These are phyloP conservation scores for Salvia rosmarinus DNA, from an alignment of 257 asterid genomes.

Conservation along the genomic window DNA sequence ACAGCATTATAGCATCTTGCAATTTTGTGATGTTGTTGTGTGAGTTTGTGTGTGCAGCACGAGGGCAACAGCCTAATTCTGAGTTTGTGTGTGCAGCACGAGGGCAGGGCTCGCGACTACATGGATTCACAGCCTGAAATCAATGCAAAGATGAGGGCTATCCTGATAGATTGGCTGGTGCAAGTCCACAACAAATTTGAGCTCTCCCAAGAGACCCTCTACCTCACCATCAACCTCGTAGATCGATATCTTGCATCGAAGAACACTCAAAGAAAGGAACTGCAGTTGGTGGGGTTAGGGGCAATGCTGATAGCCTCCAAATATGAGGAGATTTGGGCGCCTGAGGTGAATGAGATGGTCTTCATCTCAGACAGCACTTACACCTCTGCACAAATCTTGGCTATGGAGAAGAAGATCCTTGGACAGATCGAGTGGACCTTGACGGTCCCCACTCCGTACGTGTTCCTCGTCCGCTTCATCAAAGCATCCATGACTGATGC, in stretches of 20 bases:
- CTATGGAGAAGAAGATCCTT: slow-evolving; percentile 78
- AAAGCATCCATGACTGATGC: slow-evolving; percentile 71
- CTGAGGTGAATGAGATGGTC: slow-evolving; percentile 81
- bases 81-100: too few relatives aligned
- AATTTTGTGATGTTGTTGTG: neutral
- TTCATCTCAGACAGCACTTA: slow-evolving; percentile 70
- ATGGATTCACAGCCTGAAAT: slow-evolving; percentile 81
- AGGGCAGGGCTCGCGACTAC: slow-evolving; percentile 63
- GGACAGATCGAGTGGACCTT: slow-evolving; percentile 69
- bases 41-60: slow-evolving; percentile 42
- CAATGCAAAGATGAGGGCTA: slow-evolving; percentile 76
- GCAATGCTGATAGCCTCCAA: slow-evolving; percentile 91
- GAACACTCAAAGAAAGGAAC: slow-evolving; percentile 54
- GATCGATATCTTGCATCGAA: slow-evolving; percentile 72
- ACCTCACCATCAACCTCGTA: slow-evolving; percentile 78
- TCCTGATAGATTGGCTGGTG: slow-evolving; percentile 81
- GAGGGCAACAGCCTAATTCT: too few relatives aligned
- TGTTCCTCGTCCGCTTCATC: slow-evolving; percentile 82
- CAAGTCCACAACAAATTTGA: slow-evolving; percentile 87
- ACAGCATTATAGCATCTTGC: neutral
- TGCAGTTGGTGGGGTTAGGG: slow-evolving; percentile 80
- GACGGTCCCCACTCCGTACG: slow-evolving; percentile 89
- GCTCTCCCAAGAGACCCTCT: slow-evolving; percentile 81
- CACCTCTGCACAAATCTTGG: slow-evolving; percentile 56
- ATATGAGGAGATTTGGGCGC: slow-evolving; percentile 98